phyloP scores from a whole-genome alignment of 2,329 filamentous ascomycete species.

The Rhexocercosporidium sp. region DNA sequence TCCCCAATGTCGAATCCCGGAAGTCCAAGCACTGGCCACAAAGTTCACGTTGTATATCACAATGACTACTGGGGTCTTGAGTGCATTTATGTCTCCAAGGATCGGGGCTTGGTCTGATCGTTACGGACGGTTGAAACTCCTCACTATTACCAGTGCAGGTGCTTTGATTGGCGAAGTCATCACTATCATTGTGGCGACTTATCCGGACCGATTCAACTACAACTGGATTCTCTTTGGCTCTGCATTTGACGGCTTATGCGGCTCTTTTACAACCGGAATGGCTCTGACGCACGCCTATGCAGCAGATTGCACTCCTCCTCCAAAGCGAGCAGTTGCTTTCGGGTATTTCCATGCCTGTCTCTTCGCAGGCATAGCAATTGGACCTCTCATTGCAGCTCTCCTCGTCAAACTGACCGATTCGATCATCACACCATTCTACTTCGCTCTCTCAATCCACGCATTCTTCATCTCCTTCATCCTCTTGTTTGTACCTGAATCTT shows the following conservation, averaged over 20 bases:
- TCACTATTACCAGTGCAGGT: slow-evolving; percentile 77
- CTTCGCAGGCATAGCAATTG: slow-evolving; percentile 86
- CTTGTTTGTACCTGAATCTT: slow-evolving; percentile 81
- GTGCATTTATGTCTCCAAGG: slow-evolving; percentile 81
- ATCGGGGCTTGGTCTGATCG: slow-evolving; percentile 87
- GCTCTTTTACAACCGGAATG: slow-evolving; percentile 86
- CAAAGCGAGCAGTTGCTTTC: slow-evolving; percentile 80
- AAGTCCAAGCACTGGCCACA: slow-evolving; percentile 78
- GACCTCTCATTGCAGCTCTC: slow-evolving; percentile 81
- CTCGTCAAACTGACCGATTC: slow-evolving; percentile 78
- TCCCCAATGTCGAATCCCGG: slow-evolving; percentile 78
- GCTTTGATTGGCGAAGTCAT: slow-evolving; percentile 76
- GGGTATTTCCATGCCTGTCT: slow-evolving; percentile 90
- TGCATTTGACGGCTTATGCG: slow-evolving; percentile 80
- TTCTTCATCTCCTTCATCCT: slow-evolving; percentile 75
- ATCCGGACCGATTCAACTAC: slow-evolving; percentile 74
- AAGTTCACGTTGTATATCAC: slow-evolving; percentile 79
- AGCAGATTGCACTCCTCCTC: slow-evolving; percentile 84
- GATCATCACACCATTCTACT: slow-evolving; percentile 83
- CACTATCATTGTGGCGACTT: slow-evolving; percentile 78
- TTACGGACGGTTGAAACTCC: slow-evolving; percentile 77
- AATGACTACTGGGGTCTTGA: slow-evolving; percentile 75
- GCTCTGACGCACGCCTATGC: slow-evolving; percentile 83
- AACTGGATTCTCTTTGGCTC: slow-evolving; percentile 80
- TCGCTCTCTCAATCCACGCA: slow-evolving; percentile 73